Evolutionary conservation across 108 stramenopile species (phyloP), one percentile per base, ranked within the genome.

Genomic region (Asterionellopsis glacialis): DNA sequence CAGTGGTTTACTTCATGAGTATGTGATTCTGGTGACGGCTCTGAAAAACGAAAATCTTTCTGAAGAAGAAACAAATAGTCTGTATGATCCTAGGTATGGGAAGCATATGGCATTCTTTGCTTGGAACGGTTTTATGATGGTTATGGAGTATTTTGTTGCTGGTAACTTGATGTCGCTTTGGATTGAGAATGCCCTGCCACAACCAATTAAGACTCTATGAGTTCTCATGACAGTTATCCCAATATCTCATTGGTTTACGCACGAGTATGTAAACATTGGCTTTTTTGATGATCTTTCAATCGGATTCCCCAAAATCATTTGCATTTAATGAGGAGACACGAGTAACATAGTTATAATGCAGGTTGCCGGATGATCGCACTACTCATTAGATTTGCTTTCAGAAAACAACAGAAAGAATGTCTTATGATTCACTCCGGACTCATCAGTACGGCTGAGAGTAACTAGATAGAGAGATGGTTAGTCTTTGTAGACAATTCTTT

Each of bases 1-100:
- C 12, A 78, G 76, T 19, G 89, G 89, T 4, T 23, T 76, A 3
- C 83, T 90, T 70, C 89, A 90, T 67, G 89, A 90, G 51, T 54
- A 48, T 9, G 47, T 54, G n/a, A n/a, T 54, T 54, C 22, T 54
- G 52, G 21, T 25, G n/a, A n/a, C 52, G 2, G 26, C 15, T n/a
- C 52, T n/a, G 2, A 22, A 54, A 9, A n/a, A 22, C 52, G 22
- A 27, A 15, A 22, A 54, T n/a, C 15, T 22, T 24, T n/a, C 19
- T 22, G 4, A 1, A 6, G n/a, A 22, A n/a, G 22, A 27, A 22
- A 15, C 52, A 27, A n/a, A n/a, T 15, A 22, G 2, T 13, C 81
- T 66, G 54, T 64, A 67, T 39, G 49, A 41, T 15, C 64, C 69
- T 4, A 19, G 43, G 5, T 56, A 71, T 48, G 88, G 84, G 22